Conservation (phyloP, 108 stramenopile species). For the Nitzschia sp. region DNA sequence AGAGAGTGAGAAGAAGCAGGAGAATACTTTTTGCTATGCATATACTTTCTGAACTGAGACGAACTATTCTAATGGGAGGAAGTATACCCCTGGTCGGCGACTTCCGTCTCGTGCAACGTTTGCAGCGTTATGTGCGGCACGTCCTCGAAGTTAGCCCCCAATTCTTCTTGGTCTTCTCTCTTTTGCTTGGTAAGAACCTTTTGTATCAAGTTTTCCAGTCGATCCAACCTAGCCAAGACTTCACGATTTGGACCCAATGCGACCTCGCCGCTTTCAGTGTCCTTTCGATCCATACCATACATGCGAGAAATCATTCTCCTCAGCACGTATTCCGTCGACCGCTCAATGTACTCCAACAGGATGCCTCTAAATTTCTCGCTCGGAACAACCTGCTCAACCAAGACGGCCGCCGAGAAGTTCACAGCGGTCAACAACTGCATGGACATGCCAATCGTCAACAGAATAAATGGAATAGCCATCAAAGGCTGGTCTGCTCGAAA, state of each 20-base stretch:
- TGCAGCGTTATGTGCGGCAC: neutral
- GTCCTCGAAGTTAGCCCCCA: neutral
- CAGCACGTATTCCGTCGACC: neutral
- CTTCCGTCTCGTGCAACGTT: neutral
- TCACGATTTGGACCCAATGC: neutral
- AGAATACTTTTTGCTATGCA: no score
- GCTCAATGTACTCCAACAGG: neutral
- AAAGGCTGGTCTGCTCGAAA: neutral
- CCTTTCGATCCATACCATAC: slow-evolving; percentile 4
- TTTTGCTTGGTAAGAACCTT: slow-evolving; percentile 1
- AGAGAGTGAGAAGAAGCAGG: no score
- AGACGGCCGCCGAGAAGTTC: neutral
- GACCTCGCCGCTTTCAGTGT: slow-evolving; percentile 10
- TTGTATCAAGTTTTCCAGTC: neutral
- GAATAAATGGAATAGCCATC: neutral
- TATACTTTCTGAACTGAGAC: no score
- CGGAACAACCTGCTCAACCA: neutral
- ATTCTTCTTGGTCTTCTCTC: slow-evolving; percentile 1
- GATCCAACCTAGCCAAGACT: neutral
- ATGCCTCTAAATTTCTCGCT: neutral
- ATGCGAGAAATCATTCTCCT: neutral
- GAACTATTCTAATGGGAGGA: no score
- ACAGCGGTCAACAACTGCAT: neutral
- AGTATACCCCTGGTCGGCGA: no score
- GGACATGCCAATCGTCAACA: neutral